Evolutionary conservation across 129 eudicot genomes (phyloP).

Genomic region (Silybum marianum): DNA sequence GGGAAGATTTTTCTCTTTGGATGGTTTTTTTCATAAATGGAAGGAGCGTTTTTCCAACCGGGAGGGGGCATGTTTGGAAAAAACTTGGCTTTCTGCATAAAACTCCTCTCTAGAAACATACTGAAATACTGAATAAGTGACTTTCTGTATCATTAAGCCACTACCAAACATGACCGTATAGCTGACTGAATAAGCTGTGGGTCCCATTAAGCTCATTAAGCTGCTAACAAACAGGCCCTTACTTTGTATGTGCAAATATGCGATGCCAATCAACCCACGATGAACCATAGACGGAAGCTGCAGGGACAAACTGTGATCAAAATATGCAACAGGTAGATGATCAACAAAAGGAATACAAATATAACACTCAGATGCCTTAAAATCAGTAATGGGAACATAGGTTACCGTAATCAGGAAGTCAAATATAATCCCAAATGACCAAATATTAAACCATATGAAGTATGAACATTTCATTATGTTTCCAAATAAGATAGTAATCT

Average conservation of each 20-base stretch:
- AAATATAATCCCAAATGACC: not conserved
- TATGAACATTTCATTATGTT: not conserved
- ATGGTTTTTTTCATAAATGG: no score
- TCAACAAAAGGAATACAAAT: not conserved
- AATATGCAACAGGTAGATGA: constrained; percentile 11
- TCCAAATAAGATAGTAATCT: constrained; percentile 4
- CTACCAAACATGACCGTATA: no score
- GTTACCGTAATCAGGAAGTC: not conserved
- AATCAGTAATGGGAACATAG: not conserved
- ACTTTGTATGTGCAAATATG: constrained; percentile 75
- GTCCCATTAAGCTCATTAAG: no score
- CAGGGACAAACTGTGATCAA: constrained; percentile 72
- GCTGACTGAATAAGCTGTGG: no score
- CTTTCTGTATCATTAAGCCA: no score
- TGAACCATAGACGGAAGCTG: constrained; percentile 81
- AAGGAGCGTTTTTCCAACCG: no score
- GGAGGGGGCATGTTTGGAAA: no score
- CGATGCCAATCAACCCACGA: constrained; percentile 90
- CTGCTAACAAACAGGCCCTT: constrained; percentile 8
- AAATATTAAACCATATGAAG: not conserved
- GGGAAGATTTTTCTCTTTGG: no score
- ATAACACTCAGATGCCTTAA: not conserved
- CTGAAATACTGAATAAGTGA: no score
- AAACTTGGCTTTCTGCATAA: no score
- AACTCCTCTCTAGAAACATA: no score